Evolutionary conservation across 768 basidiomycete genomes (phyloP).

Genomic region (Tephrocybe sp.): DNA sequence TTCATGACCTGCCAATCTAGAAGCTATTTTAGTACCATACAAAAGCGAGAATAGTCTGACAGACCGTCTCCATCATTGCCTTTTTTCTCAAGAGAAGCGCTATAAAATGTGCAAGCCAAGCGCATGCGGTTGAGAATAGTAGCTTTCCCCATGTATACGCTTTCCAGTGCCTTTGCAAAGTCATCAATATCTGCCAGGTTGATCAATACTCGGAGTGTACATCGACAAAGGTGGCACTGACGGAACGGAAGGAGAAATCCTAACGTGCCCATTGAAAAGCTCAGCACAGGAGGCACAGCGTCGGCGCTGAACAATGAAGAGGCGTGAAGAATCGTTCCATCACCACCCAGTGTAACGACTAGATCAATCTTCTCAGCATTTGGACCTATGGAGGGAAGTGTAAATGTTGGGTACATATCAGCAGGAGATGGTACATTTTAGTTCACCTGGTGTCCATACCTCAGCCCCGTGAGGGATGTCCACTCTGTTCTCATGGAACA

Average conservation of each 20-base stretch:
- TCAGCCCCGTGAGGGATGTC: conserved; percentile 65
- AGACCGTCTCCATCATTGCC: conserved; percentile 57
- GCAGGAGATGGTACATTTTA: background rate
- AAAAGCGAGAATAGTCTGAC: conserved; percentile 13
- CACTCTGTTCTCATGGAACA: conserved; percentile 63
- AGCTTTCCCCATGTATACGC: conserved; percentile 75
- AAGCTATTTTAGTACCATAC: conserved; percentile 6
- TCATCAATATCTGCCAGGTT: conserved; percentile 75
- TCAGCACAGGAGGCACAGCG: conserved; percentile 90
- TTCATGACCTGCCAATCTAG: conserved; percentile 97
- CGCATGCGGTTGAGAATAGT: conserved; percentile 90
- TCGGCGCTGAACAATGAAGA: conserved; percentile 87
- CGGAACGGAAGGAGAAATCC: conserved; percentile 94
- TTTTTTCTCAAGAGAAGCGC: conserved; percentile 55
- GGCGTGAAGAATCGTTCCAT: conserved; percentile 92
- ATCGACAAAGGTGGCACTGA: conserved; percentile 37
- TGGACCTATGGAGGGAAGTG: conserved; percentile 28
- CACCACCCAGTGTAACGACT: conserved; percentile 89
- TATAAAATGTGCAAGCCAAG: conserved; percentile 75
- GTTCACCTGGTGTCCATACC: conserved; percentile 63
- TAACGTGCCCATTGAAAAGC: conserved; percentile 90
- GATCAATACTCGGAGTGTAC: conserved; percentile 1
- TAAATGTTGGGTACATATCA: background rate
- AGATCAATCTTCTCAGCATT: conserved; percentile 71
- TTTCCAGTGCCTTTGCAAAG: conserved; percentile 75